Base-by-base conservation (phyloP, 352 stramenopile species). In the Thraustochytrium sp. region DNA sequence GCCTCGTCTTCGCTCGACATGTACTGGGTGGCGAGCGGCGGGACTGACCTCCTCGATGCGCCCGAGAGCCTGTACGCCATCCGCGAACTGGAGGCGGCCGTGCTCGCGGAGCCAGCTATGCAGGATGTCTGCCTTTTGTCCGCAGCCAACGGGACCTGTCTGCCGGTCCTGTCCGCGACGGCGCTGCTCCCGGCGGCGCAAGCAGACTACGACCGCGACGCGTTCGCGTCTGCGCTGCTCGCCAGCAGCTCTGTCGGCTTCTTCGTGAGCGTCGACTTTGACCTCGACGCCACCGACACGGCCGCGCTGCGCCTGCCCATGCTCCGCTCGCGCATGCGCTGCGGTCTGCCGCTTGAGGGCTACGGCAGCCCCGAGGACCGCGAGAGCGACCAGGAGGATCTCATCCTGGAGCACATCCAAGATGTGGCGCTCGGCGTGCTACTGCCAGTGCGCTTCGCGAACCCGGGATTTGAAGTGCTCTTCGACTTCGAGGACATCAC, bases 401-500 rank as follows among this genome's bases (percentile, higher is more conserved):
- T 29, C 23, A 72, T 72, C 46, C 34, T 31, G 9, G 34, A 44
- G 36, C 8, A 13, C 29, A 72, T 72, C 26, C 36, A 72, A 26
- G 9, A 72, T 44, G 59, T 72, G 16, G 59, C 40, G 36, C 16
- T 72, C 59, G 59, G 46, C 2, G 23, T 26, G 2, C 21, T 72
- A 5, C 8, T 34, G 26, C 59, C 59, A 1, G 13, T 49, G 9
- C 59, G 59, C 34, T 13, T 13, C 16, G 21, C 16, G 8, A 72
- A 72, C 59, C 16, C 16, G 9, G 40, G 21, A 4, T 26, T 72
- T 5, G 26, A 29, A 11, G 5, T 72, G 0, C 46, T 44, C 40
- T 72, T 72, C 31, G 59, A 72, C 59, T 72, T 72, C 31, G 8
- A 21, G 16, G 59, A 72, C 40, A 72, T 72, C 2, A 72, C 59